Evolutionary conservation across 2,329 filamentous ascomycete genomes (phyloP), one percentile per base, ranked within the genome.

Genomic region (Albifimbria verrucaria): DNA sequence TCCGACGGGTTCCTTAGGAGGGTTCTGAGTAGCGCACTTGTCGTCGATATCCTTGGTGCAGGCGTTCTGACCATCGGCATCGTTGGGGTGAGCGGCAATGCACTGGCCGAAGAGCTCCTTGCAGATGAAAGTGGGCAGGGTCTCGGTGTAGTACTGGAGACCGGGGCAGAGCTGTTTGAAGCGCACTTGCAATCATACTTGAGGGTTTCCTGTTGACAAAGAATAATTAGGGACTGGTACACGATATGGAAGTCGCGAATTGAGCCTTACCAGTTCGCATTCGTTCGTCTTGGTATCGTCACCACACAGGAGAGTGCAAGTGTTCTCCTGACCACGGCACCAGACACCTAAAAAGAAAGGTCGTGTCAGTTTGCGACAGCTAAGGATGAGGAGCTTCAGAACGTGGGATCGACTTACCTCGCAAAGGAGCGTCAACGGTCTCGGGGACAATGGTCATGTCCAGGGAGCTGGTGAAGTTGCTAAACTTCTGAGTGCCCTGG

Each of bases 121-220:
- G 72, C 81, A 85, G 62, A 81, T 75, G 62, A 78, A 82, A 52
- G 70, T 74, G 47, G 76, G 74, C 58, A 84, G 68, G 3, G 79
- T 81, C 70, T 82, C 74, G 48, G 56, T 60, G 69, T 81, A 84
- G 65, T 77, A 74, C 65, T 81, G 69, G 45, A 84, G 74, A 53
- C 76, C 77, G 15, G 80, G 79, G 72, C 69, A 46, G 72, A 74
- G 61, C 65, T 69, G 67, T 82, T 80, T 57, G 67, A 61, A 28
- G 63, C 50, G 72, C 81, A 83, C 17, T 67, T 72, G 67, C 81
- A 84, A 17, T 64, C 58, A 68, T 74, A 83, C 50, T 67, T 58
- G 43, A 83, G 72, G 43, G 71, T 71, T 41, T 51, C 50, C 75
- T 81, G 56, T 43, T 55, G n/a, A n/a, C n/a, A n/a, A n/a, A n/a